phyloP scores from a whole-genome alignment of 1,284 basidiomycete genomes.

The Apiotrichum sp. region DNA sequence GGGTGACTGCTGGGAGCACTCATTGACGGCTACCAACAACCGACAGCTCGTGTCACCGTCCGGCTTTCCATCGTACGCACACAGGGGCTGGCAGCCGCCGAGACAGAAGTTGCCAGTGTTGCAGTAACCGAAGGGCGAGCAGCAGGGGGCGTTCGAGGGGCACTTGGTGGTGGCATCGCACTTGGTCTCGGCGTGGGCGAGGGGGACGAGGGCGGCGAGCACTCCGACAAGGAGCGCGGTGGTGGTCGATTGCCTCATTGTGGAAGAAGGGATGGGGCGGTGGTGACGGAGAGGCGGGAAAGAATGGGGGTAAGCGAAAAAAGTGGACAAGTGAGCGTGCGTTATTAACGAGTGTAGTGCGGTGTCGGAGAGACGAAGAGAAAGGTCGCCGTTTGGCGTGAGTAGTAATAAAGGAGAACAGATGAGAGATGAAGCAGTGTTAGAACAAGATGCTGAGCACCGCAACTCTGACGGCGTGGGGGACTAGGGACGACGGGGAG shows the following conservation, averaged over 20 bases:
- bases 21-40: too few relatives aligned
- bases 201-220: slow-evolving; percentile 1
- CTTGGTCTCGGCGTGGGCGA: slow-evolving; percentile 10
- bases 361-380: too few relatives aligned
- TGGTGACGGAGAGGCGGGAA: not conserved
- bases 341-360: not conserved
- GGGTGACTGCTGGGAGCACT: too few relatives aligned
- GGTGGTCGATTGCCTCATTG: not conserved
- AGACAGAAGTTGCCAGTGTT: slow-evolving; percentile 61
- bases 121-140: slow-evolving; percentile 71
- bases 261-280: not conserved
- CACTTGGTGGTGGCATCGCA: slow-evolving; percentile 48
- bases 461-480: too few relatives aligned
- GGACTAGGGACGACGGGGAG: too few relatives aligned
- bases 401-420: too few relatives aligned
- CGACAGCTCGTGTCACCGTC: too few relatives aligned
- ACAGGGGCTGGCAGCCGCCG: slow-evolving; percentile 72
- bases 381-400: too few relatives aligned
- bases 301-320: too few relatives aligned
- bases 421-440: too few relatives aligned
- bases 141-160: slow-evolving; percentile 59
- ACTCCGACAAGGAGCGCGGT: not conserved
- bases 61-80: slow-evolving; percentile 20
- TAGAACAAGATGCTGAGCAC: too few relatives aligned
- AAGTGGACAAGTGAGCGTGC: too few relatives aligned